phyloP scores from a whole-genome alignment of 495 filamentous ascomycete genomes.

The Penicillium flavigenum region DNA sequence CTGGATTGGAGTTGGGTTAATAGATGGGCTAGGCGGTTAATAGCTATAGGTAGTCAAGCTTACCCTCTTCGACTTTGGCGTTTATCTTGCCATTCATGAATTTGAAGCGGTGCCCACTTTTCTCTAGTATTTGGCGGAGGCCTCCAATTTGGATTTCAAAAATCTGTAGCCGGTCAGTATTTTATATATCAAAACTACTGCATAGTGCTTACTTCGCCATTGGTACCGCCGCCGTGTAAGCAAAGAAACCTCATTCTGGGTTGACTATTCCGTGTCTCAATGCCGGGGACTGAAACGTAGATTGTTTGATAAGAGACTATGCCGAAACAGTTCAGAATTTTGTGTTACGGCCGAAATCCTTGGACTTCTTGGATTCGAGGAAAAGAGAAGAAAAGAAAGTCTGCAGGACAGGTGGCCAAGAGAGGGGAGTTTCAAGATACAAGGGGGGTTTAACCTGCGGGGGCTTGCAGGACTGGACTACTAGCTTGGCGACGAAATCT shows the following conservation, averaged over 20 bases:
- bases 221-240: constrained; percentile 42
- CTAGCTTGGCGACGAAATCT: neutral
- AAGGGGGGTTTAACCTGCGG: constrained; percentile 2
- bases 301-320: neutral
- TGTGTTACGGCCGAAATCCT: neutral
- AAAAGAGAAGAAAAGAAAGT: neutral
- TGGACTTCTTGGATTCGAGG: neutral
- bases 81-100: constrained; percentile 36
- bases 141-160: constrained; percentile 46
- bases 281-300: no score
- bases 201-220: constrained; percentile 29
- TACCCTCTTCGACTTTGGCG: constrained; percentile 35
- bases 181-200: neutral
- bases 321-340: neutral
- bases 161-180: constrained; percentile 29
- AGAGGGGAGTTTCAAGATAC: neutral
- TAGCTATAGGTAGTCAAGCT: neutral
- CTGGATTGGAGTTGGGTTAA: constrained; percentile 15
- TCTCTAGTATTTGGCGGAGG: constrained; percentile 31
- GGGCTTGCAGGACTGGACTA: neutral
- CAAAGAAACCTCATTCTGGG: constrained; percentile 41
- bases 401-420: neutral
- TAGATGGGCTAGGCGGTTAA: neutral
- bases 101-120: constrained; percentile 36
- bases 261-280: neutral